Percentiles rank a stretch among this genome's conserved stretches.
Conservation (phyloP, 371 early-diverging fungal species). For the Apophysomyces elegans region DNA sequence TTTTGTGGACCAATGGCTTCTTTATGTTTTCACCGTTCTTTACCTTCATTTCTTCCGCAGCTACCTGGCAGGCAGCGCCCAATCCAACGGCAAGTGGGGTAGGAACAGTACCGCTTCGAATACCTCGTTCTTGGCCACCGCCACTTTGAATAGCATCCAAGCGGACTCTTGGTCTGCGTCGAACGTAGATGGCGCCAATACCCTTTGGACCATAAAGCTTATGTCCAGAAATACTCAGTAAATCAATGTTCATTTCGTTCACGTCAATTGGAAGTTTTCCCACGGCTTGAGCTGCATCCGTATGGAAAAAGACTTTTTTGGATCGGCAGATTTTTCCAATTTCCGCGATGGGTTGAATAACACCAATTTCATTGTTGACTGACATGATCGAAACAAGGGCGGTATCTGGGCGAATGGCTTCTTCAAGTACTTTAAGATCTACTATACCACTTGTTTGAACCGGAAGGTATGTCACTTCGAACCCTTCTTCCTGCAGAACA, state of each 20-base stretch:
- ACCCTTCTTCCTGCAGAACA: conserved; percentile 95
- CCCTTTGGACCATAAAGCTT: conserved; percentile 99
- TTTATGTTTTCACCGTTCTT: conserved; percentile 29
- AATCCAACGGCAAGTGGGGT: conserved; percentile 96
- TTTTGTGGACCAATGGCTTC: conserved; percentile 20
- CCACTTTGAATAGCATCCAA: conserved; percentile 94
- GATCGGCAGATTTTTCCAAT: conserved; percentile 92
- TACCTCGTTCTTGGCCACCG: conserved; percentile 99
- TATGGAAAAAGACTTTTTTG: conserved; percentile 94
- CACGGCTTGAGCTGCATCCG: conserved; percentile 99
- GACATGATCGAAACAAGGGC: conserved; percentile 97
- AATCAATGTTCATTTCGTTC: conserved; percentile 94
- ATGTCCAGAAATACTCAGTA: conserved; percentile 98
- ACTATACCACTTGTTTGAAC: conserved; percentile 91
- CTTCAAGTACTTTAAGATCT: conserved; percentile 77
- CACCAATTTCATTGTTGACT: conserved; percentile 99
- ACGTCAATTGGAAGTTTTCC: conserved; percentile 99
- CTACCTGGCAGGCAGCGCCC: conserved; percentile 95
- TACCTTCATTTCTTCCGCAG: conserved; percentile 88
- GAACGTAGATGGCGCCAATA: conserved; percentile 96
- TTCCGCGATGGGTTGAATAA: conserved; percentile 95
- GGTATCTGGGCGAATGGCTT: conserved; percentile 93
- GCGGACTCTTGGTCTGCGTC: conserved; percentile 96
- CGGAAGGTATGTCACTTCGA: conserved; percentile 98
- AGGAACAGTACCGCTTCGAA: conserved; percentile 98